Conservation (phyloP, 192 early-diverging fungal genomes). For the Linderina pennispora region DNA sequence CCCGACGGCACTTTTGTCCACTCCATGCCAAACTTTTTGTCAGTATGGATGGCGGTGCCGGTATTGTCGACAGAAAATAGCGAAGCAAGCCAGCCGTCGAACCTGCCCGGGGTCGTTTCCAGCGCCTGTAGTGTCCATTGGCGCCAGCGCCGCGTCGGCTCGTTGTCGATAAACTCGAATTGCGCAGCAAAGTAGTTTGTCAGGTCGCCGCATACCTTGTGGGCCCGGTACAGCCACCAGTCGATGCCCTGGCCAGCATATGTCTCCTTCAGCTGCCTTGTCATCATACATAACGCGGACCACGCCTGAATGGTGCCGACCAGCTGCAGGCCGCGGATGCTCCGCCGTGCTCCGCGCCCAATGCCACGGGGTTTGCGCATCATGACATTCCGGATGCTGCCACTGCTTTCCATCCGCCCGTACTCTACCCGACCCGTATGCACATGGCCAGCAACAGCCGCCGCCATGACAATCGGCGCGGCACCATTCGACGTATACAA, state of each 20-base stretch:
- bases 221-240: slow-evolving; percentile 45
- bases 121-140: slow-evolving; percentile 28
- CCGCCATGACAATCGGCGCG: slow-evolving; percentile 37
- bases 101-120: slow-evolving; percentile 23
- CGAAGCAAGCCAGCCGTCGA: slow-evolving; percentile 42
- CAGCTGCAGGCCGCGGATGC: slow-evolving; percentile 17
- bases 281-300: slow-evolving; percentile 32
- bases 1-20: slow-evolving; percentile 39
- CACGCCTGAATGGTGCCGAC: slow-evolving; percentile 29
- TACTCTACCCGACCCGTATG: not conserved
- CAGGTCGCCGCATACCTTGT: slow-evolving; percentile 33
- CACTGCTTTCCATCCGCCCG: slow-evolving; percentile 11
- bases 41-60: slow-evolving; percentile 13
- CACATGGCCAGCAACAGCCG: slow-evolving; percentile 11
- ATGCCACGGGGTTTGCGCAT: no score
- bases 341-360: no score
- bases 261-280: slow-evolving; percentile 32
- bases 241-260: slow-evolving; percentile 10
- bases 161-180: slow-evolving; percentile 10
- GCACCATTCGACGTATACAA: slow-evolving; percentile 24
- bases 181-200: slow-evolving; percentile 40
- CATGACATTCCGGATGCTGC: slow-evolving; percentile 10
- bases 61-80: slow-evolving; percentile 25
- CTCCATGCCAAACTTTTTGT: slow-evolving; percentile 21
- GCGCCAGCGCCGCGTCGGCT: slow-evolving; percentile 8